Evolutionary conservation across 768 basidiomycete genomes (phyloP), one percentile per base, ranked within the genome.

Genomic region (Tephrocybe sp.): DNA sequence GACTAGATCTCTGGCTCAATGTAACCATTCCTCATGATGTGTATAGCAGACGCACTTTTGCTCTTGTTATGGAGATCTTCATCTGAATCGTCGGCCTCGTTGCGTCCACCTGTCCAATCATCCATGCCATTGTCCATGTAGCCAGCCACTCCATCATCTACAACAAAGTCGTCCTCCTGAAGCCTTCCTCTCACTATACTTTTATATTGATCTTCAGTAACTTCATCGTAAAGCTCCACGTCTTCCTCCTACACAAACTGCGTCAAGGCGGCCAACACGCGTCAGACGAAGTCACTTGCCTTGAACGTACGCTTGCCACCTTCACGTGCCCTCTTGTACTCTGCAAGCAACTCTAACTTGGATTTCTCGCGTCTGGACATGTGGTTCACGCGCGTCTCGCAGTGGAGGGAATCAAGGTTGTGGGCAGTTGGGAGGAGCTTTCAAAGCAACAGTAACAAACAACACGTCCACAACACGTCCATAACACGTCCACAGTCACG

Each of bases 91-190:
- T 78, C 76, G 24, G 78, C 79, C n/a, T 80, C 77, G 41, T 79
- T 75, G 24, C 78, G 75, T 8, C 73, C 80, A 23, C 77, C 79
- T 26, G 79, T 81, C 87, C 92, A 98, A 62, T 96, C 94, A 52
- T 98, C 97, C 85, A 93, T 86, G 4, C 97, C 97, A 63, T 97
- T 92, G 72, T 99, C 97, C 66, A 88, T 85, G 61, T 99, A 98
- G 4, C 93, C 97, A 12, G 76, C 80, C 0, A 88, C 80, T 23
- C 93, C 93, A 71, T 98, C 97, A 62, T 98, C 97, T 32, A 89
- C 86, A 17, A 98, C 91, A 55, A 99, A 99, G 66, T 99, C 97
- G 57, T 98, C 93, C 58, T 75, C 74, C 53, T 90, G 85, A 6
- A 97, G 76, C 15, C 97, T 78, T 1, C 85, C 84, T 49, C 79